Conservation (phyloP, 768 basidiomycete genomes). For the Pholiota conissans region DNA sequence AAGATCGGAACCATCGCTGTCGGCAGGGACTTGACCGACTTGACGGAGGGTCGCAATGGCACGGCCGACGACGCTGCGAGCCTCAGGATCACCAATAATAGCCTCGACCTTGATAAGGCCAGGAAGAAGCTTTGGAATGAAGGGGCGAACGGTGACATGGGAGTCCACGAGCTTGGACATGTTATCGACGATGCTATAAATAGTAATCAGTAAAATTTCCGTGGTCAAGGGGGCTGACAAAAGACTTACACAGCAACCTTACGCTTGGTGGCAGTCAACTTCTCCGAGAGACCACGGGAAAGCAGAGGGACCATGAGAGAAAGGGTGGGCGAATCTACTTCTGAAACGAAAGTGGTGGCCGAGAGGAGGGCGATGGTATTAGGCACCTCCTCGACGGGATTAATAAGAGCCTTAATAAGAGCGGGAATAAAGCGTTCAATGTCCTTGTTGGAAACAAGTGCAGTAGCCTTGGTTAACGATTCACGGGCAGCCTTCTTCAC, state of each 20-base stretch:
- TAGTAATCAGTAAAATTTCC: slow-evolving; percentile 15
- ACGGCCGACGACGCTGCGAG: slow-evolving; percentile 86
- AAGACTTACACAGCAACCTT: slow-evolving; percentile 91
- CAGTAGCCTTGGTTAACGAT: slow-evolving; percentile 91
- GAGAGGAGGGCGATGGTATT: slow-evolving; percentile 93
- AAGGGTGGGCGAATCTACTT: slow-evolving; percentile 95
- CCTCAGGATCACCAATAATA: slow-evolving; percentile 96
- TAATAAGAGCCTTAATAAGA: slow-evolving; percentile 95
- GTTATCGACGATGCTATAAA: slow-evolving; percentile 87
- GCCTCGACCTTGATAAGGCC: slow-evolving; percentile 95
- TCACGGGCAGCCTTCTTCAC: slow-evolving; percentile 98
- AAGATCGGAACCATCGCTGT: slow-evolving; percentile 88
- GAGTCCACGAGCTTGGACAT: slow-evolving; percentile 99
- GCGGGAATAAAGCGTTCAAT: slow-evolving; percentile 96
- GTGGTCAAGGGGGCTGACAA: slow-evolving; percentile 14
- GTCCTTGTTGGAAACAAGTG: slow-evolving; percentile 97
- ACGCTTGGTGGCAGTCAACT: slow-evolving; percentile 94
- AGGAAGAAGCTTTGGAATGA: slow-evolving; percentile 93
- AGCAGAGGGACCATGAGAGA: slow-evolving; percentile 97
- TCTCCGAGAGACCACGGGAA: slow-evolving; percentile 91
- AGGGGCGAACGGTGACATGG: slow-evolving; percentile 91
- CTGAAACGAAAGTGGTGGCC: slow-evolving; percentile 99
- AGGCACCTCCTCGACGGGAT: slow-evolving; percentile 99
- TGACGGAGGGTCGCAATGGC: slow-evolving; percentile 96
- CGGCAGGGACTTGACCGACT: slow-evolving; percentile 83